Percentiles rank a stretch among this genome's conserved stretches.
phyloP scores from a whole-genome alignment of 2,329 filamentous ascomycete species.

The Calonectria pauciramosa region DNA sequence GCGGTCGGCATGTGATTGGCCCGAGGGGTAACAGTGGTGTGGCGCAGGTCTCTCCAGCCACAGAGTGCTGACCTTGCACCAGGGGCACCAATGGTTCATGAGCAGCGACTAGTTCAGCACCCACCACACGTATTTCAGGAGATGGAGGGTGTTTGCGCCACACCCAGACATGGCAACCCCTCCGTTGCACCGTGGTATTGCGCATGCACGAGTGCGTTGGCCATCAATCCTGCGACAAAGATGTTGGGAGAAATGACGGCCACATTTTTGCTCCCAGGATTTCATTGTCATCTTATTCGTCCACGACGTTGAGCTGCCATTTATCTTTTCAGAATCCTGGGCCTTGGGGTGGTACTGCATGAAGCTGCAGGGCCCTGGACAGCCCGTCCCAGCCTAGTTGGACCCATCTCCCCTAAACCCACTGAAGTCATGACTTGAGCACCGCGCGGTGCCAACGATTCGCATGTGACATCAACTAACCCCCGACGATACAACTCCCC shows the following conservation, averaged over 20 bases:
- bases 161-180: not conserved
- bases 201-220: conserved; percentile 18
- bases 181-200: not conserved
- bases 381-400: conserved; percentile 6
- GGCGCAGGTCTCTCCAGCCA: conserved; percentile 19
- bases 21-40: conserved; percentile 17
- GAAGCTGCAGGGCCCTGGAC: not conserved
- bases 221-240: not conserved
- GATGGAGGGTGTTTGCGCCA: not conserved
- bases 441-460: conserved; percentile 25
- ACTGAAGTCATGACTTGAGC: conserved; percentile 25
- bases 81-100: not conserved
- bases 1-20: conserved; percentile 48
- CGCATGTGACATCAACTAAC: conserved; percentile 48
- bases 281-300: not conserved
- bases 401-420: conserved; percentile 27
- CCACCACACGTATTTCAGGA: not conserved
- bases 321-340: not conserved
- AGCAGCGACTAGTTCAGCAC: not conserved
- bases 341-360: not conserved
- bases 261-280: not conserved
- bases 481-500: conserved; percentile 1
- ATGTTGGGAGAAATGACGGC: conserved; percentile 13
- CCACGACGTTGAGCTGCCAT: not conserved
- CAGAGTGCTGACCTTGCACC: not conserved